Percentiles rank a stretch among this genome's conserved stretches.
Conservation (phyloP, 345 rosid genomes). For the Pistacia vera region DNA sequence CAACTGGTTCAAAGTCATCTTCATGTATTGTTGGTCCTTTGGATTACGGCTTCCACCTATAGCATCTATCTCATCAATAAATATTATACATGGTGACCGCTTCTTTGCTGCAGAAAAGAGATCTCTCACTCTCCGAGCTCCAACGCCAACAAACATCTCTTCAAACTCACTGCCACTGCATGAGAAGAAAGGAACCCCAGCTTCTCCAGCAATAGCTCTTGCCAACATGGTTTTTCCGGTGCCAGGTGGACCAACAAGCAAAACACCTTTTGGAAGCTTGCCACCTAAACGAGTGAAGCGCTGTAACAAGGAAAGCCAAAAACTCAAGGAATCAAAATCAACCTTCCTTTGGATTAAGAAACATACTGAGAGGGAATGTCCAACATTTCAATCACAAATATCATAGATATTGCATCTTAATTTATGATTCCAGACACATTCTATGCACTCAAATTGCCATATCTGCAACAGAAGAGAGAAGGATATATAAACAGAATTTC, state of each 20-base stretch:
- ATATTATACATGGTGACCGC: slow-evolving; percentile 92
- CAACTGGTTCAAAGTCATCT: slow-evolving; percentile 95
- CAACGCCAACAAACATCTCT: slow-evolving; percentile 99
- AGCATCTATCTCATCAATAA: slow-evolving; percentile 98
- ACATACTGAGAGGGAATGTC: background rate
- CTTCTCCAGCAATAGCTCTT: slow-evolving; percentile 99
- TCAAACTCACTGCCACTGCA: slow-evolving; percentile 99
- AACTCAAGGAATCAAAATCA: slow-evolving; percentile 11
- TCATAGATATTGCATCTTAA: background rate
- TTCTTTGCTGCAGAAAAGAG: slow-evolving; percentile 99
- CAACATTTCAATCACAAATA: background rate
- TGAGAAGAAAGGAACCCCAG: slow-evolving; percentile 97
- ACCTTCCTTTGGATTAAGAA: background rate
- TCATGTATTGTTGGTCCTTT: slow-evolving; percentile 93
- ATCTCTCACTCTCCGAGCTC: slow-evolving; percentile 97
- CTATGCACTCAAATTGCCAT: background rate
- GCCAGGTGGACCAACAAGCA: slow-evolving; percentile 98
- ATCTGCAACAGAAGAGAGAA: background rate
- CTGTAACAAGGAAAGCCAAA: slow-evolving; percentile 42
- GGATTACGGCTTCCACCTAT: slow-evolving; percentile 97
- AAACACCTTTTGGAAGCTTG: slow-evolving; percentile 97
- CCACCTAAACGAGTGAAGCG: slow-evolving; percentile 98
- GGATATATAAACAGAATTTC: background rate
- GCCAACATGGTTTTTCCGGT: slow-evolving; percentile 99
- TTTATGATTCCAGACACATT: background rate